Base-by-base conservation (phyloP, 805 yeast genomes). In the Candida methanosorbosa region DNA sequence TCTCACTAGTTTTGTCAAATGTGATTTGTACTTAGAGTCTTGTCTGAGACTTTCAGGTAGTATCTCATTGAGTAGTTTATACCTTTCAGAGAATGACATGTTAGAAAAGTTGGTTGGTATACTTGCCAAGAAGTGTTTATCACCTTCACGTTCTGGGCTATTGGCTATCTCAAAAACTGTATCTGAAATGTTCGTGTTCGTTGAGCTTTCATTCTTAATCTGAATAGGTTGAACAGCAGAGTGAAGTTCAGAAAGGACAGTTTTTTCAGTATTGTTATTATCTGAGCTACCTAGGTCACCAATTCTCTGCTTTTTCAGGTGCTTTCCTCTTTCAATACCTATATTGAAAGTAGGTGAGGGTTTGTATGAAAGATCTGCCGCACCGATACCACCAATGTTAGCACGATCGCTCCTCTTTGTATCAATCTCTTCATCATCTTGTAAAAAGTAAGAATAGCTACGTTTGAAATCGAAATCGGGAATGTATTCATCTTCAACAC, bases 401-500 rank as follows among this genome's bases (percentile, higher is more conserved):
- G n/a, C n/a, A n/a, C n/a, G n/a, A n/a, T n/a, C n/a, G n/a, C n/a
- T n/a, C n/a, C n/a, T n/a, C n/a, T n/a, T n/a, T n/a, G n/a, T n/a
- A n/a, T n/a, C n/a, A n/a, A n/a, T n/a, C n/a, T n/a, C n/a, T n/a
- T n/a, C n/a, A n/a, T n/a, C n/a, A n/a, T n/a, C n/a, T n/a, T n/a
- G n/a, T n/a, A n/a, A n/a, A n/a, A n/a, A n/a, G n/a, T n/a, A n/a
- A n/a, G n/a, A n/a, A n/a, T n/a, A n/a, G n/a, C n/a, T n/a, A n/a
- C n/a, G 23, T 21, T 8, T 11, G 27, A 39, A 22, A 19, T 32
- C n/a, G 31, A 82, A 61, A 32, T 79, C 83, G 0, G 90, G 90
- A 13, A 83, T 69, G 46, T 81, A 82, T 48, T 83, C 92, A 51
- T 81, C 90, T 46, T 77, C 81, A 43, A 81, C 60, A 1, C 85